A percentile compares a stretch with the other conserved stretches of the same genome.
These are phyloP conservation scores for Colletotrichum falcatum DNA, from an alignment of 2,329 filamentous ascomycete genomes.

Conservation along the genomic window DNA sequence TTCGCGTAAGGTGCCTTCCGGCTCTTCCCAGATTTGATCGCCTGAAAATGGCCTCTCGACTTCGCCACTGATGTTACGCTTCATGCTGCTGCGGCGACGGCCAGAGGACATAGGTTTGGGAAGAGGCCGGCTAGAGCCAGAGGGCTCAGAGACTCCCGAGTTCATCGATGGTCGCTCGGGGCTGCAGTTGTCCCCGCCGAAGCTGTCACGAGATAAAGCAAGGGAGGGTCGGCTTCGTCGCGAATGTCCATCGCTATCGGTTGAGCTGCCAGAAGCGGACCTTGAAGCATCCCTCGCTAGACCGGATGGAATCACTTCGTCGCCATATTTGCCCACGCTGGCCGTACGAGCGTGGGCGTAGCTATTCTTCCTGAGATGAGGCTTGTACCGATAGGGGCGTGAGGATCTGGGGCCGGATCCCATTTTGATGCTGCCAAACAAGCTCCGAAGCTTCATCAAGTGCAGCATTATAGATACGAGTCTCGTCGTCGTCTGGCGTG, in stretches of 20 bases:
- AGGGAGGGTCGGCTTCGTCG: constrained; percentile 48
- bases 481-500: constrained; percentile 68
- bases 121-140: background rate
- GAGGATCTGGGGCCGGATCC: constrained; percentile 63
- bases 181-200: constrained; percentile 12
- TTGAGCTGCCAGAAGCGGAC: constrained; percentile 65
- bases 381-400: constrained; percentile 75
- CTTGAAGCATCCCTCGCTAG: constrained; percentile 59
- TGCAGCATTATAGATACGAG: constrained; percentile 75
- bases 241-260: constrained; percentile 58
- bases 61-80: constrained; percentile 78
- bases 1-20: constrained; percentile 60
- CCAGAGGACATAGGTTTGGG: constrained; percentile 43
- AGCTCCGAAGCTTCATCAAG: constrained; percentile 83
- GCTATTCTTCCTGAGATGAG: constrained; percentile 77
- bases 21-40: constrained; percentile 91
- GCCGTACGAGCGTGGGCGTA: constrained; percentile 76
- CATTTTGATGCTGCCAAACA: constrained; percentile 80
- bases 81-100: constrained; percentile 73
- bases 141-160: constrained; percentile 25
- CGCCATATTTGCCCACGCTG: constrained; percentile 64
- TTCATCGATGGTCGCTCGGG: constrained; percentile 44
- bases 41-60: constrained; percentile 75
- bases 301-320: constrained; percentile 59
- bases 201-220: constrained; percentile 30